Evolutionary conservation across 1,284 basidiomycete genomes (phyloP).

Genomic region (Boletus coffeatus): DNA sequence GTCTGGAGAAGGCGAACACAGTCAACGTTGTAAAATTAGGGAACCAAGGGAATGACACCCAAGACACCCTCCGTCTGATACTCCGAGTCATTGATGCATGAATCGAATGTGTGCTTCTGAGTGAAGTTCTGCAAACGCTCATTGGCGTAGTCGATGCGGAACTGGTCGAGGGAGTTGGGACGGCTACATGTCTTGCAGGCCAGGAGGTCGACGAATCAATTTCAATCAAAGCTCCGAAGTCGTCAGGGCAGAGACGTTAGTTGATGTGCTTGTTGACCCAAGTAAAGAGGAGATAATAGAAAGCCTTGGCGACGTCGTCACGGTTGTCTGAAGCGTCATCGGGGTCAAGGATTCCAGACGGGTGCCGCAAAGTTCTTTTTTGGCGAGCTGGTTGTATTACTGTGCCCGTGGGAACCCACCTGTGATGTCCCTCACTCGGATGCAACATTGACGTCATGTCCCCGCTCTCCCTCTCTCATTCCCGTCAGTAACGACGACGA

Average conservation of each 20-base stretch:
- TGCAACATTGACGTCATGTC: background rate
- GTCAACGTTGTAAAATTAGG: background rate
- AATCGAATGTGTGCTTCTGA: background rate
- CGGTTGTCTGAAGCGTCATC: background rate
- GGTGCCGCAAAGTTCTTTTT: background rate
- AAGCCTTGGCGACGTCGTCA: background rate
- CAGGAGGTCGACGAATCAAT: background rate
- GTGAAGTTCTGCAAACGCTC: background rate
- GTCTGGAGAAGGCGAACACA: background rate
- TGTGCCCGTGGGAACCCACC: too few species aligned
- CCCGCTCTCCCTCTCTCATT: conserved; percentile 4
- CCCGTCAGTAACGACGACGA: too few species aligned
- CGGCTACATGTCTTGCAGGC: background rate
- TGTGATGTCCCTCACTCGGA: background rate
- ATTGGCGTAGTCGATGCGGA: background rate
- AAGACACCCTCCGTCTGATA: background rate
- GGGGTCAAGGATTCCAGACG: background rate
- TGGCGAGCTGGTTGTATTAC: background rate
- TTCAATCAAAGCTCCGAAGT: background rate
- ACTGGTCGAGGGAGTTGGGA: background rate
- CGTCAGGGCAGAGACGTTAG: background rate
- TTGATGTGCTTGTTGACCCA: background rate
- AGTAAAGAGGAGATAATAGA: background rate
- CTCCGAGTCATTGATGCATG: background rate
- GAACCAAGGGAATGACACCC: background rate